Percentiles rank a stretch among this genome's conserved stretches.
Conservation (phyloP, 192 early-diverging fungal genomes). For the Gonapodya prolifera region DNA sequence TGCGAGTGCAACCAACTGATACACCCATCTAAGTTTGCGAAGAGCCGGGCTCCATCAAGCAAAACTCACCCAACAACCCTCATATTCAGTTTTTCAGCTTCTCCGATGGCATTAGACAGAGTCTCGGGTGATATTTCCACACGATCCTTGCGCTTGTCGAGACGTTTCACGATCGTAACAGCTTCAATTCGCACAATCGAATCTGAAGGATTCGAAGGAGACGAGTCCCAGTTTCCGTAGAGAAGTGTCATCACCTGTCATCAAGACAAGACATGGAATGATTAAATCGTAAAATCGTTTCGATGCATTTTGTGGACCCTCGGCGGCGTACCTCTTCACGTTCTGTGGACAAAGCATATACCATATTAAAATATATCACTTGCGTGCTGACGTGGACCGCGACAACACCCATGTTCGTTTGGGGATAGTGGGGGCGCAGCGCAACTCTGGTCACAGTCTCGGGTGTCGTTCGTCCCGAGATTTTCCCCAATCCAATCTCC, state of each 20-base stretch:
- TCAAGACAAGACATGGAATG: neutral
- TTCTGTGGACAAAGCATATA: neutral
- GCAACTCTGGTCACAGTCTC: neutral
- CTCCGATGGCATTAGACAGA: conserved; percentile 6
- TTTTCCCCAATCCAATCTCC: no score
- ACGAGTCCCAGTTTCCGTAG: neutral
- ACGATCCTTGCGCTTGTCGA: conserved; percentile 11
- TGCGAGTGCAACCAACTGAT: conserved; percentile 11
- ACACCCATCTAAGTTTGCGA: neutral
- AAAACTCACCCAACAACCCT: conserved; percentile 5
- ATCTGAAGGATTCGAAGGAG: neutral
- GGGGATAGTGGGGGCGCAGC: neutral
- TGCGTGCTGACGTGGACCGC: neutral
- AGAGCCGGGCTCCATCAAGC: neutral
- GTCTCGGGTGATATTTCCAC: conserved; percentile 12
- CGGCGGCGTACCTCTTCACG: neutral
- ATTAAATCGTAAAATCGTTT: no score
- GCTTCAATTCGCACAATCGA: conserved; percentile 7
- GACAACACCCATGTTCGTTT: neutral
- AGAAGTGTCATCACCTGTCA: neutral
- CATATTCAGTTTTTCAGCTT: conserved; percentile 6
- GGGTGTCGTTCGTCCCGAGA: neutral
- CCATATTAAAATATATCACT: neutral
- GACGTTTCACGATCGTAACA: conserved; percentile 6
- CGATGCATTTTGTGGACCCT: no score